phyloP scores from a whole-genome alignment of 805 yeast species.

The Candida taoyuanica region DNA sequence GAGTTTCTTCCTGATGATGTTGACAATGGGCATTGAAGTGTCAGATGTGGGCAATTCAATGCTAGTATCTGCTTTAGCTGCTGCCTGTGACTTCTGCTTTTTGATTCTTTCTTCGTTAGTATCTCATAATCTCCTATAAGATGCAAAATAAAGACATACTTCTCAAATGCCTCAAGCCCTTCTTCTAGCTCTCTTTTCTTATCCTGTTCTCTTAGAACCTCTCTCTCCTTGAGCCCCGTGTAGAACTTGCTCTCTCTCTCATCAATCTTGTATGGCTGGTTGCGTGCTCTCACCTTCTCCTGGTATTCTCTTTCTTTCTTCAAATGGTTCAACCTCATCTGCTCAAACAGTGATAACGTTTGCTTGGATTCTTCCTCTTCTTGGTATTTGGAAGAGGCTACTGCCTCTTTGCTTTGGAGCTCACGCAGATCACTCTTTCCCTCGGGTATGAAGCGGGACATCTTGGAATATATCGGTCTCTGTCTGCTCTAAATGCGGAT shows the following conservation, averaged over 20 bases:
- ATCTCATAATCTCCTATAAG: background rate
- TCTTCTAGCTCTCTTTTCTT: conserved; percentile 20
- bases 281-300: conserved; percentile 21
- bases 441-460: conserved; percentile 28
- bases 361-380: conserved; percentile 22
- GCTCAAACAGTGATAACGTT: conserved; percentile 24
- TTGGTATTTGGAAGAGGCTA: conserved; percentile 15
- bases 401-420: conserved; percentile 16
- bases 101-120: conserved; percentile 11
- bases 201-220: conserved; percentile 7
- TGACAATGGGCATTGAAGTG: background rate
- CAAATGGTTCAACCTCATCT: conserved; percentile 25
- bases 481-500: background rate
- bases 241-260: conserved; percentile 22
- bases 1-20: conserved; percentile 1
- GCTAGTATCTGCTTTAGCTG: conserved; percentile 1
- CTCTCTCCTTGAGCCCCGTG: conserved; percentile 9
- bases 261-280: conserved; percentile 19
- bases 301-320: conserved; percentile 23
- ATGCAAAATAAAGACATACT: conserved; percentile 14
- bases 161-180: conserved; percentile 18
- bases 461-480: background rate
- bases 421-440: conserved; percentile 25
- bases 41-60: no score
- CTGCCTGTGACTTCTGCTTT: conserved; percentile 4